Evolutionary conservation across 495 filamentous ascomycete genomes (phyloP).

Genomic region (Lasiosphaeria ovina): DNA sequence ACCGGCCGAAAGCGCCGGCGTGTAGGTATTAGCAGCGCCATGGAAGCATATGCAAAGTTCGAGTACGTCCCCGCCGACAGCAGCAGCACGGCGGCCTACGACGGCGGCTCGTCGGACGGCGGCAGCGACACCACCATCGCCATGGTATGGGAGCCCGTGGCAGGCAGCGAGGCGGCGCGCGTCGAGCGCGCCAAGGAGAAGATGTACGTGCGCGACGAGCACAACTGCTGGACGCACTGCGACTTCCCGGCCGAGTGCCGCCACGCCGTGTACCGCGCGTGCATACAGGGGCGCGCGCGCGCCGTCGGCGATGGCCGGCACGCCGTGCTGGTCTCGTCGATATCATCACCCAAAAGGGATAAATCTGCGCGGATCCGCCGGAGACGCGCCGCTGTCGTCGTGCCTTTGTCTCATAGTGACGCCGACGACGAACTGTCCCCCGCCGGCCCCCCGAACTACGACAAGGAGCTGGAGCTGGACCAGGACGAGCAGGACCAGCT

Average conservation of each 20-base stretch:
- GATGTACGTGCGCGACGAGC: constrained; percentile 23
- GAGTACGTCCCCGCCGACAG: not conserved
- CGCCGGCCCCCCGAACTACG: too few relatives aligned
- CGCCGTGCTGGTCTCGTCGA: not conserved
- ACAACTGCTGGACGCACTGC: constrained; percentile 44
- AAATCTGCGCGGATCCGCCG: not conserved
- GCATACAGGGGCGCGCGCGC: constrained; percentile 7
- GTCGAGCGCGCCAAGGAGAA: constrained; percentile 22
- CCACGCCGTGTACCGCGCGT: constrained; percentile 20
- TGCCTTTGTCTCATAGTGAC: too few relatives aligned
- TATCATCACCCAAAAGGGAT: not conserved
- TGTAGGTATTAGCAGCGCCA: too few relatives aligned
- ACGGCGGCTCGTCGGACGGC: not conserved
- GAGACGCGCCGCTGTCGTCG: too few relatives aligned
- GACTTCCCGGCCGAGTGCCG: constrained; percentile 45
- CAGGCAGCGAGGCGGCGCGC: not conserved
- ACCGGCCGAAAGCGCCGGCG: too few relatives aligned
- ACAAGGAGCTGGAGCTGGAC: too few relatives aligned
- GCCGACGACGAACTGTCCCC: too few relatives aligned
- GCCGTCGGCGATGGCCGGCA: not conserved
- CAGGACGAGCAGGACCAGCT: too few relatives aligned
- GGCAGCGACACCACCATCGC: not conserved
- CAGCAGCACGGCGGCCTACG: not conserved
- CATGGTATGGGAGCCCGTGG: constrained; percentile 6
- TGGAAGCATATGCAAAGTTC: too few relatives aligned